These are phyloP conservation scores for Amanita muscaria DNA, from an alignment of 768 basidiomycete genomes.

Conservation along the genomic window DNA sequence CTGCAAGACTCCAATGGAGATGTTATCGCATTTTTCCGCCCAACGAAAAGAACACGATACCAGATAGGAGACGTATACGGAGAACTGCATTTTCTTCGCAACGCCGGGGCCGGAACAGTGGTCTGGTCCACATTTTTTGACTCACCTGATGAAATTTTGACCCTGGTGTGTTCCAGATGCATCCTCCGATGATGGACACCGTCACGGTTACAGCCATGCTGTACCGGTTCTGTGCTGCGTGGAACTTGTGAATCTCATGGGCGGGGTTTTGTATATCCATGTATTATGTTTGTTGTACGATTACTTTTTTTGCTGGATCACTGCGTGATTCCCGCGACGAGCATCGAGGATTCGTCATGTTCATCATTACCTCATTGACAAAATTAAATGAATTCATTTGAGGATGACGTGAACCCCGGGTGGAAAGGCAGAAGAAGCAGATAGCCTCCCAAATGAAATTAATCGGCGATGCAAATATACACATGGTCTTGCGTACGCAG, in stretches of 20 bases:
- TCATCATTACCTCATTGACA: constrained; percentile 6
- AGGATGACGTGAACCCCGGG: constrained; percentile 22
- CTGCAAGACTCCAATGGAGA: constrained; percentile 62
- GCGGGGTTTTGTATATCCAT: neutral
- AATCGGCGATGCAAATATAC: constrained; percentile 30
- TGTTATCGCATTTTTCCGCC: constrained; percentile 74
- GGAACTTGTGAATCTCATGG: constrained; percentile 35
- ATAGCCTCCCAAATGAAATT: constrained; percentile 20
- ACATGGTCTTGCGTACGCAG: constrained; percentile 24
- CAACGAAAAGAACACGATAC: constrained; percentile 69
- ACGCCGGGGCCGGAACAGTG: constrained; percentile 74
- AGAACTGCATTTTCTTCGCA: constrained; percentile 76
- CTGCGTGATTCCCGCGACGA: neutral
- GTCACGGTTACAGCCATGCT: constrained; percentile 82
- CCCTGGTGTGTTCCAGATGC: constrained; percentile 41
- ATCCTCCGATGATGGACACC: constrained; percentile 85
- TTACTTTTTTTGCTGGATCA: neutral
- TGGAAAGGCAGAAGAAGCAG: constrained; percentile 28
- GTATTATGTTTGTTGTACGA: neutral
- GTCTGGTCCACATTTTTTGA: constrained; percentile 34
- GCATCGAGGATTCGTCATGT: constrained; percentile 2
- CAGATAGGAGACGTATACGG: constrained; percentile 82
- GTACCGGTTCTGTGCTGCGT: constrained; percentile 63
- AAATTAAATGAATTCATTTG: neutral
- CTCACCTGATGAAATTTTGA: constrained; percentile 9